Base-by-base conservation (phyloP, 345 rosid genomes). In the Combretum micranthum region DNA sequence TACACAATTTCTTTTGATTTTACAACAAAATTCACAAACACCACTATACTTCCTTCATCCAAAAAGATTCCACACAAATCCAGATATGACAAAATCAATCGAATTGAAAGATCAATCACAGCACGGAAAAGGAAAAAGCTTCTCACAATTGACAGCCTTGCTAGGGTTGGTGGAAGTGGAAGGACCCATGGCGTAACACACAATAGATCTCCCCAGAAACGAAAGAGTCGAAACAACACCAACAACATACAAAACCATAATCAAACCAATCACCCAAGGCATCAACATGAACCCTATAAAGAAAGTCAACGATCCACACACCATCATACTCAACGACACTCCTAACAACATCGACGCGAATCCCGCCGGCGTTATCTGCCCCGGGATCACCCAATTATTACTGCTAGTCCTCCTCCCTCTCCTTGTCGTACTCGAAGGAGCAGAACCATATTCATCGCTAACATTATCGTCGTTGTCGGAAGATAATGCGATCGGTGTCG, bases 251-350 rank as follows among this genome's bases (percentile, higher is more conserved):
- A 89, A 73, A 56, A 83, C 64, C 85, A 85, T 64, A 6, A 87
- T 64, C 59, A 93, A 75, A 60, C 90, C 92, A 2, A 93, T 44
- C 50, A 89, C 85, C 97, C 97, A 93, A 1, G 99, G 99, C 94
- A 93, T 80, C 85, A 93, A 55, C 64, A 93, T 71, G 56, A 93
- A 85, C 0, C 99, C 99, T 18, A 93, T 80, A 57, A 93, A 89
- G 76, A 93, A 89, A 50, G 99, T 87, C 51, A 93, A 80, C 46
- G 95, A 87, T 72, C 99, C 97, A 52, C 97, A 87, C 4, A 93
- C 64, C 90, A 93, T 89, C 72, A 93, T 64, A 7, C 90, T 65
- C 60, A 93, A n/a, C 3, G 95, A 89, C 10, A 80, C 70, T 56
- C 97, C 99, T 2, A 93, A 72, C 69, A 93, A 72, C 83, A 87